These are phyloP conservation scores for Rutstroemia sp. DNA, from an alignment of 2,329 filamentous ascomycete genomes.

Conservation along the genomic window DNA sequence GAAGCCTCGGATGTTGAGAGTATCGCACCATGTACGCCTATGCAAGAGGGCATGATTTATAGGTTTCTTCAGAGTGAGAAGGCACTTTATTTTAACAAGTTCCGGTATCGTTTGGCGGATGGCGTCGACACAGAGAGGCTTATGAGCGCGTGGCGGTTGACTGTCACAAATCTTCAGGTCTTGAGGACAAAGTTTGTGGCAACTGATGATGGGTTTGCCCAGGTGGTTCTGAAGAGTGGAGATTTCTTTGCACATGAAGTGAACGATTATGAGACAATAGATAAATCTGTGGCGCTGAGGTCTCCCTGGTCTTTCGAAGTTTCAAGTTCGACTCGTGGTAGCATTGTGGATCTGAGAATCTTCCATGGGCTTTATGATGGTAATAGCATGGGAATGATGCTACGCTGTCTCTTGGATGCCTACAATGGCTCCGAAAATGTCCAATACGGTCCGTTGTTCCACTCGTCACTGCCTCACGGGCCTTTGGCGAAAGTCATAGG, in stretches of 20 bases:
- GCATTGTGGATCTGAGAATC: slow-evolving; percentile 54
- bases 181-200: slow-evolving; percentile 66
- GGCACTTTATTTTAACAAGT: slow-evolving; percentile 70
- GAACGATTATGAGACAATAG: slow-evolving; percentile 18
- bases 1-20: slow-evolving; percentile 53
- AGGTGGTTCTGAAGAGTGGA: slow-evolving; percentile 50
- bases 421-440: slow-evolving; percentile 36
- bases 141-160: slow-evolving; percentile 46
- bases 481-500: slow-evolving; percentile 48
- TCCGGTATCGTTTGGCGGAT: slow-evolving; percentile 49
- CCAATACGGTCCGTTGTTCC: slow-evolving; percentile 46
- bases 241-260: slow-evolving; percentile 38
- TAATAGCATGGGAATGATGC: slow-evolving; percentile 62
- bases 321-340: not conserved
- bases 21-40: slow-evolving; percentile 73
- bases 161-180: slow-evolving; percentile 50
- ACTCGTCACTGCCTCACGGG: slow-evolving; percentile 61
- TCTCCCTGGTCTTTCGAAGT: slow-evolving; percentile 20
- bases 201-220: slow-evolving; percentile 69
- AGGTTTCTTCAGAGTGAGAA: slow-evolving; percentile 50
- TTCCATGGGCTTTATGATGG: slow-evolving; percentile 90
- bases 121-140: slow-evolving; percentile 42
- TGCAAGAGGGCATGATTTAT: slow-evolving; percentile 82
- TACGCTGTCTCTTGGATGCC: slow-evolving; percentile 47
- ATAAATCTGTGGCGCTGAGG: slow-evolving; percentile 23